Conservation (phyloP, 2,329 filamentous ascomycete genomes). For the Xylogone sp. region DNA sequence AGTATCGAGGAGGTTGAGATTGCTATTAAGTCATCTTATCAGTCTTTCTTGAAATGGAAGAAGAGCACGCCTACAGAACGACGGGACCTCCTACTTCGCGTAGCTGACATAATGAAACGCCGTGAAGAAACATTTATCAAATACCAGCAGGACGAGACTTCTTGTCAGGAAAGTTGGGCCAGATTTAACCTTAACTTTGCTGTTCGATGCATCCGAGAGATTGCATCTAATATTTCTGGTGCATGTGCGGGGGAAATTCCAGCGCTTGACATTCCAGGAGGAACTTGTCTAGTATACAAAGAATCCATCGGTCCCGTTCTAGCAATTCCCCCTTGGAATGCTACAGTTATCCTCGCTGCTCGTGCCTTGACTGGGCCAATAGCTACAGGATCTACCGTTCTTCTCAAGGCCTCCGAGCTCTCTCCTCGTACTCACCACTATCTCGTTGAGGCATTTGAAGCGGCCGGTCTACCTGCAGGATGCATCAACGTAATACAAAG, state of each 20-base stretch:
- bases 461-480: constrained; percentile 65
- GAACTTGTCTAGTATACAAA: too few species aligned
- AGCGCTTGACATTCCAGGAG: too few species aligned
- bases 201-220: constrained; percentile 41
- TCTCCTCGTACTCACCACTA: constrained; percentile 53
- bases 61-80: too few species aligned
- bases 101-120: constrained; percentile 47
- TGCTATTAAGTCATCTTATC: too few species aligned
- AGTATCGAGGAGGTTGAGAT: too few species aligned
- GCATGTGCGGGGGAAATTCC: too few species aligned
- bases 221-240: too few species aligned
- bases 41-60: too few species aligned
- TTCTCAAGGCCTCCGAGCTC: constrained; percentile 67
- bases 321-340: constrained; percentile 16
- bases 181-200: not conserved
- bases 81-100: constrained; percentile 49
- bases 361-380: constrained; percentile 43
- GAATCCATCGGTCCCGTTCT: constrained; percentile 25
- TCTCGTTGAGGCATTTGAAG: constrained; percentile 58
- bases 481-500: constrained; percentile 59
- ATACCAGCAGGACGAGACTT: constrained; percentile 53
- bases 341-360: not conserved
- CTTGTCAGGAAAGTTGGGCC: constrained; percentile 8
- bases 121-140: constrained; percentile 45
- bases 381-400: constrained; percentile 68